A percentile compares a stretch with the other conserved stretches of the same genome.
These are phyloP conservation scores for Lachancea mirantina DNA, from an alignment of 805 yeast species.

Conservation along the genomic window DNA sequence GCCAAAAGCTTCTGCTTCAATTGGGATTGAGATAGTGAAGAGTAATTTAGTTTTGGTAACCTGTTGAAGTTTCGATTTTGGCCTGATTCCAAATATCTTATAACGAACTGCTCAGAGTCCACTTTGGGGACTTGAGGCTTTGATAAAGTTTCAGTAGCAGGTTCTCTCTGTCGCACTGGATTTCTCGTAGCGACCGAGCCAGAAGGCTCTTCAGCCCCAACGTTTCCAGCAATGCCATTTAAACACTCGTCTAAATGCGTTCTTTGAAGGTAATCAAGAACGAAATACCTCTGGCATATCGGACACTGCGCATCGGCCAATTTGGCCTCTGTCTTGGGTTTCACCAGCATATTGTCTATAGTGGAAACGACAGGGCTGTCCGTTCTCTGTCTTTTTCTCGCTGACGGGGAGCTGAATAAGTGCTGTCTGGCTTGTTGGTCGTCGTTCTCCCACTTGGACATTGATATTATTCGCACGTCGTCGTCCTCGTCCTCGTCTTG, in stretches of 20 bases:
- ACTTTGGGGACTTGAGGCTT: not conserved
- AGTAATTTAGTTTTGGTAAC: conserved; percentile 59
- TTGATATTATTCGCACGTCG: conserved; percentile 28
- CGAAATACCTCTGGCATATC: conserved; percentile 50
- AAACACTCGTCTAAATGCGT: conserved; percentile 60
- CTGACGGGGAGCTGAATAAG: conserved; percentile 17
- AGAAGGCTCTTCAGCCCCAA: too few relatives aligned
- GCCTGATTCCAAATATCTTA: conserved; percentile 42
- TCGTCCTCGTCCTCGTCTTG: conserved; percentile 22
- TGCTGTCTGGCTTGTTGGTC: conserved; percentile 22
- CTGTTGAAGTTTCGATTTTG: conserved; percentile 29
- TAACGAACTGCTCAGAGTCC: conserved; percentile 18
- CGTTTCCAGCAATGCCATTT: conserved; percentile 15
- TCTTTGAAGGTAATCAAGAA: conserved; percentile 47
- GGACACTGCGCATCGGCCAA: conserved; percentile 51
- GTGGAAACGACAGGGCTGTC: conserved; percentile 2
- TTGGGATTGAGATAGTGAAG: conserved; percentile 49
- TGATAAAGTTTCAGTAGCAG: not conserved
- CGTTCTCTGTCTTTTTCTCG: conserved; percentile 7
- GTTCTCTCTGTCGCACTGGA: not conserved
- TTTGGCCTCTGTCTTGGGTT: conserved; percentile 11
- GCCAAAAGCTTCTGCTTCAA: conserved; percentile 53
- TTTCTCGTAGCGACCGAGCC: conserved; percentile 1
- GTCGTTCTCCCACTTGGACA: too few relatives aligned
- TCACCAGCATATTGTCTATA: conserved; percentile 4